Evolutionary conservation across 2,329 filamentous ascomycete species (phyloP).

Genomic region (Xylariales sp.): DNA sequence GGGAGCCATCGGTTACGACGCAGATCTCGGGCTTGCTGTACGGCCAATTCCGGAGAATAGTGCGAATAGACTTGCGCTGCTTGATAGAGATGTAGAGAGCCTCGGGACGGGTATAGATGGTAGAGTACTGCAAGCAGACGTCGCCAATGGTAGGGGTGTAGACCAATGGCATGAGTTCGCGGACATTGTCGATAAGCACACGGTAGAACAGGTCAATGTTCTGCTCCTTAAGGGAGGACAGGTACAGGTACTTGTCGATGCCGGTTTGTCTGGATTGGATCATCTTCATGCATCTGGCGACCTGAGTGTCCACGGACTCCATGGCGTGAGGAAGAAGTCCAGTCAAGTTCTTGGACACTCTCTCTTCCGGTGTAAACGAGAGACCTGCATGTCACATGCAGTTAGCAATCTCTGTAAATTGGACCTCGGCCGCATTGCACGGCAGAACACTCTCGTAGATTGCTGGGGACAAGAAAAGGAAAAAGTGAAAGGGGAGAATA

Average conservation of each 20-base stretch:
- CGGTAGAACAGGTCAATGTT: constrained; percentile 83
- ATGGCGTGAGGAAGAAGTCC: constrained; percentile 62
- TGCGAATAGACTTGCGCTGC: constrained; percentile 84
- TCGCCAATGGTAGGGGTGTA: constrained; percentile 92
- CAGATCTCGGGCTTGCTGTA: constrained; percentile 88
- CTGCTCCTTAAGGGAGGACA: constrained; percentile 69
- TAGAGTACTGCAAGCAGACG: constrained; percentile 93
- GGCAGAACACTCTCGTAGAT: no score
- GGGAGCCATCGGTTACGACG: constrained; percentile 92
- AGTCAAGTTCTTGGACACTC: constrained; percentile 60
- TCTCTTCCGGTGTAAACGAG: constrained; percentile 61
- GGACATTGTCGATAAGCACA: constrained; percentile 70
- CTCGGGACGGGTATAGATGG: constrained; percentile 92
- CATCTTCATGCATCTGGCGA: constrained; percentile 67
- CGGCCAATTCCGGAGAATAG: constrained; percentile 91
- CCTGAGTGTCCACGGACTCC: constrained; percentile 56
- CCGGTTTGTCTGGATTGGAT: constrained; percentile 64
- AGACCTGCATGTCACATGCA: constrained; percentile 41
- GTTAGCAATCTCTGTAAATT: no score
- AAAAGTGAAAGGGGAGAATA: constrained; percentile 6
- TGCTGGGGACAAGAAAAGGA: constrained; percentile 8
- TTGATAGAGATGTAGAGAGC: constrained; percentile 94
- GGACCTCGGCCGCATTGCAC: no score
- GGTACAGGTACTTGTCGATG: constrained; percentile 81
- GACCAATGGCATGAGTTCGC: constrained; percentile 77